Base-by-base conservation (phyloP, 23 red algal genomes). In the Cyanidioschyzon merolae region DNA sequence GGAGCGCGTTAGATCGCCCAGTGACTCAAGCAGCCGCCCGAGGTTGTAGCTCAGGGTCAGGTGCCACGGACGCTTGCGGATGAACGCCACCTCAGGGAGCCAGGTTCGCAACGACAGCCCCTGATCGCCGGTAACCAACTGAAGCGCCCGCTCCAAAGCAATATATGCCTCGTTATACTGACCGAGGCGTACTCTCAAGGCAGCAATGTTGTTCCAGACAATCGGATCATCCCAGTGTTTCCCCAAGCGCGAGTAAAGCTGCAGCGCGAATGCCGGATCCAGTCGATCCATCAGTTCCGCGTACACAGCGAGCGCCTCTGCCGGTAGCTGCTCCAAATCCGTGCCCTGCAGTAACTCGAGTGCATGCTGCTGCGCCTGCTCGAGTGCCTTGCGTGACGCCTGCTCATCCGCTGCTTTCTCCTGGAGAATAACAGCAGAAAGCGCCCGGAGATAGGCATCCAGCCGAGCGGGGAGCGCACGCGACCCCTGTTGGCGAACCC, bases 121-220 rank as follows among this genome's bases (percentile, higher is more conserved):
- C 63, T 32, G 21, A 12, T 71, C 63, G 7, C n/a, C 7, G n/a
- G 32, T 35, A 7, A 71, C 16, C 63, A 35, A 7, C n/a, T 27
- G 63, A 25, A 71, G 7, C 63, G 63, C 63, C 32, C 30, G n/a
- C 63, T 35, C 12, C 63, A 71, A 32, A 3, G 63, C 63, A 3
- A 12, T 27, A 7, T 32, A 12, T 15, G 63, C 63, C 12, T 25
- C 63, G 16, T 25, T 12, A 7, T 32, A 71, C 29, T 7, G n/a
- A 27, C 16, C 12, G 63, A 3, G n/a, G 29, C 63, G 63, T 27
- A 27, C 63, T 3, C 7, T 32, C 63, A 71, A 27, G 12, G 63
- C 63, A 7, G 63, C 63, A 25, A 71, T 35, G 63, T 71, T 71
- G 29, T 71, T 71, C 63, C 63, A 71, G 7, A 71, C 12, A 7